These are phyloP conservation scores for Ogataea trehalophila DNA, from an alignment of 805 yeast genomes.

Conservation along the genomic window DNA sequence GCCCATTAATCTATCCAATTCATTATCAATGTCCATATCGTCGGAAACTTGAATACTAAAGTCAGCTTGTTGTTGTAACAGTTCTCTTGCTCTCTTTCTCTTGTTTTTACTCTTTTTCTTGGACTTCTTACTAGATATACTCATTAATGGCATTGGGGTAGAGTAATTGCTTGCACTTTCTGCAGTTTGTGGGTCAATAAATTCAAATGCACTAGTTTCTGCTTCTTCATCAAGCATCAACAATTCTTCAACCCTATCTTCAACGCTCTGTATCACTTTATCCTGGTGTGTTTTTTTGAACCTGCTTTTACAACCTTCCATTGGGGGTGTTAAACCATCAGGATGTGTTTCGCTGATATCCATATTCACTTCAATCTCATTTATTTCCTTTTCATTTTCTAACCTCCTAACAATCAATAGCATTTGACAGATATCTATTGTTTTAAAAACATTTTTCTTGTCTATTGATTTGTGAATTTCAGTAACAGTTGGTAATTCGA, in stretches of 20 bases:
- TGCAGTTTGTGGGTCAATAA: conserved; percentile 51
- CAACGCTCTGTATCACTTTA: conserved; percentile 70
- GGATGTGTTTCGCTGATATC: conserved; percentile 42
- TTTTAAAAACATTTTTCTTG: conserved; percentile 79
- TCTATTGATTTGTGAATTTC: conserved; percentile 90
- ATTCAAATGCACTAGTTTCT: conserved; percentile 71
- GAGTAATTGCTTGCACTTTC: conserved; percentile 32
- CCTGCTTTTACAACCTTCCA: conserved; percentile 65
- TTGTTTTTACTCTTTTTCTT: conserved; percentile 16
- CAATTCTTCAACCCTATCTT: conserved; percentile 71
- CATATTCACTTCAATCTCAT: conserved; percentile 38
- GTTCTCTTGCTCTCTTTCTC: background rate
- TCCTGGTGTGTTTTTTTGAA: conserved; percentile 68
- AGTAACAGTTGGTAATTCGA: conserved; percentile 84
- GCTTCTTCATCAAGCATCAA: conserved; percentile 77
- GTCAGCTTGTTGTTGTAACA: background rate
- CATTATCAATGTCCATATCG: conserved; percentile 31
- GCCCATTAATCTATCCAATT: conserved; percentile 23
- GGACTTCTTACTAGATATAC: conserved; percentile 14
- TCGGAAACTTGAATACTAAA: conserved; percentile 10
- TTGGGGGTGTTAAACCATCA: conserved; percentile 84
- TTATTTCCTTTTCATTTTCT: conserved; percentile 39
- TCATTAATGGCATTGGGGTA: conserved; percentile 17
- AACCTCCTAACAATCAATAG: conserved; percentile 62
- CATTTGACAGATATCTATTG: conserved; percentile 83